Percentiles rank a stretch among this genome's conserved stretches.
phyloP scores from a whole-genome alignment of 495 filamentous ascomycete genomes.

The Podospora didyma region DNA sequence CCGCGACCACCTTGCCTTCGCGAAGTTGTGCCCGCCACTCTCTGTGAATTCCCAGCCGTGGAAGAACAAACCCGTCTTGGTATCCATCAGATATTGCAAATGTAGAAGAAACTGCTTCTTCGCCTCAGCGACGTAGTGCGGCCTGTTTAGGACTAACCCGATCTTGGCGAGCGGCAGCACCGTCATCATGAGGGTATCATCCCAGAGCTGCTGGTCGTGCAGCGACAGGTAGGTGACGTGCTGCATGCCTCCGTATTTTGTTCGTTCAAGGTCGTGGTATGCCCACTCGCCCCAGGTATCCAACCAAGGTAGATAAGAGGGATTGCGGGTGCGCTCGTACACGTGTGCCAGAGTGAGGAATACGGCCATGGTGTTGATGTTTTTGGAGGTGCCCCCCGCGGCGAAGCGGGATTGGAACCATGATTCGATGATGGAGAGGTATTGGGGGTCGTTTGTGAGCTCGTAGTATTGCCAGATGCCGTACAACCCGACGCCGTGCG shows the following conservation, averaged over 20 bases:
- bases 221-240: constrained; percentile 63
- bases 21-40: constrained; percentile 68
- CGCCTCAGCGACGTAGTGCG: constrained; percentile 67
- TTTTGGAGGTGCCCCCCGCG: constrained; percentile 68
- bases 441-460: constrained; percentile 49
- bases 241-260: constrained; percentile 68
- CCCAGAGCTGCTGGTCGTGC: constrained; percentile 70
- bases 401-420: constrained; percentile 66
- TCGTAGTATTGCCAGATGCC: constrained; percentile 76
- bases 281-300: constrained; percentile 75
- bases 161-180: constrained; percentile 74
- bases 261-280: constrained; percentile 65
- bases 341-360: constrained; percentile 69
- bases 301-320: constrained; percentile 62
- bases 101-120: constrained; percentile 69
- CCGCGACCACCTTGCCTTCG: constrained; percentile 63
- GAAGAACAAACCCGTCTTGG: constrained; percentile 63
- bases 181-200: constrained; percentile 79
- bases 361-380: constrained; percentile 76
- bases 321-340: constrained; percentile 62
- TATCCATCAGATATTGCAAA: constrained; percentile 68
- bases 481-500: constrained; percentile 72
- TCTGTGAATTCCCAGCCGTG: constrained; percentile 71
- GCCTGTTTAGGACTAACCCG: constrained; percentile 58
- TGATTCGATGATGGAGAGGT: constrained; percentile 56